Evolutionary conservation across 352 stramenopile species (phyloP), one percentile per base, ranked within the genome.

Genomic region (Globisporangium canariense): DNA sequence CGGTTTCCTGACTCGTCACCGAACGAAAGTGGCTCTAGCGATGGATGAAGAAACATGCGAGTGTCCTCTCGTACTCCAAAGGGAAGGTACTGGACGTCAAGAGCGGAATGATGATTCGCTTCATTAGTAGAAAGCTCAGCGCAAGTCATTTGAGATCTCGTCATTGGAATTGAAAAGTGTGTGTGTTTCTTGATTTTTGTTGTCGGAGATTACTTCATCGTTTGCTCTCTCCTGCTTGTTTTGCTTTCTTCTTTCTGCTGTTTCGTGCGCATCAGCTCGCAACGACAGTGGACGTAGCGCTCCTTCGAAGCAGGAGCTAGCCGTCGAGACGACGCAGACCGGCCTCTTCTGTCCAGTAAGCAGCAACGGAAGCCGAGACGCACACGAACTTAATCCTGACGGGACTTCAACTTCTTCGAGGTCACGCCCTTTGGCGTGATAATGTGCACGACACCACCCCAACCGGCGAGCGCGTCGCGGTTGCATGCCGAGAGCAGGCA

Each of bases 401-500:
- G 86, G 61, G 81, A 89, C 64, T 86, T 83, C 63, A 94, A 67
- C 73, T 91, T 90, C 71, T 91, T 91, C 38, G 86, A 90, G 25
- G 75, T 90, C 65, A 94, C 87, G 50, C 86, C 86, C 69, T 94
- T 89, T 40, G 80, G 73, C 68, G 86, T 94, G 67, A 99, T 98
- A 72, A 99, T 99, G 87, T 99, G 96, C 41, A 99, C 98, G 28
- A 99, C 87, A 40, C 83, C 97, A 43, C 98, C 98, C 98, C 97
- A 99, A 53, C 98, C 98, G 52, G 93, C 98, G 28, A 99, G 79
- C 10, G 97, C 96, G 84, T 99, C 98, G 36, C 98, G 86, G 86
- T 99, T 98, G 71, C 99, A 97, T 62, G 94, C 96, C 22, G 97
- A 95, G 64, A 99, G 84, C 65, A 99, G 78, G 62, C 90, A 98